phyloP scores from a whole-genome alignment of 495 filamentous ascomycete genomes.

The Elaphomyces granulatus region DNA sequence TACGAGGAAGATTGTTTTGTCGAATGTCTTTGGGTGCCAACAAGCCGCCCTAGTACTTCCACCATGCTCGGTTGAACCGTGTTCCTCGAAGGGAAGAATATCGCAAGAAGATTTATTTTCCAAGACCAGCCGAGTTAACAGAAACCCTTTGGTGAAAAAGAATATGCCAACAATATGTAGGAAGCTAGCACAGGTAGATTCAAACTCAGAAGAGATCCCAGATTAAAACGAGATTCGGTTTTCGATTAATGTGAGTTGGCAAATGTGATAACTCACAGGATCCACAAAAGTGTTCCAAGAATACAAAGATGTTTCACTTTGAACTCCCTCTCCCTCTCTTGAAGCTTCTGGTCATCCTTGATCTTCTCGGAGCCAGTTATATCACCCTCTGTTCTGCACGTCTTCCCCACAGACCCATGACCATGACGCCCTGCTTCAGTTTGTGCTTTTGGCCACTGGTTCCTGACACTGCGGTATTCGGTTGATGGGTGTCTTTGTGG shows the following conservation, averaged over 20 bases:
- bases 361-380: constrained; percentile 12
- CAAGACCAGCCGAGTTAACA: constrained; percentile 82
- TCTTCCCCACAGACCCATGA: too few relatives aligned
- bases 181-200: constrained; percentile 24
- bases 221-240: not conserved
- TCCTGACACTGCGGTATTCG: too few relatives aligned
- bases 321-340: constrained; percentile 23
- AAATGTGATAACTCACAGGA: constrained; percentile 22
- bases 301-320: constrained; percentile 27
- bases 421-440: too few relatives aligned
- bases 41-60: constrained; percentile 40
- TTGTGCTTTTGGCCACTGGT: too few relatives aligned
- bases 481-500: too few relatives aligned
- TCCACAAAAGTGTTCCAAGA: constrained; percentile 30
- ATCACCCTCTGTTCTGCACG: too few relatives aligned
- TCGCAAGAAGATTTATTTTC: constrained; percentile 76
- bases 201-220: not conserved
- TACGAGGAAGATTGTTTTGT: constrained; percentile 80
- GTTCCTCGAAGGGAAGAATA: constrained; percentile 48
- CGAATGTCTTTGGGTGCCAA: constrained; percentile 89
- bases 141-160: constrained; percentile 93
- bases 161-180: constrained; percentile 72
- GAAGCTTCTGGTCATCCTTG: constrained; percentile 5
- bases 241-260: too few relatives aligned
- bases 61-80: constrained; percentile 19